Evolutionary conservation across 163 green algal species (phyloP).

Genomic region (Coccomyxa subellipsoidea): DNA sequence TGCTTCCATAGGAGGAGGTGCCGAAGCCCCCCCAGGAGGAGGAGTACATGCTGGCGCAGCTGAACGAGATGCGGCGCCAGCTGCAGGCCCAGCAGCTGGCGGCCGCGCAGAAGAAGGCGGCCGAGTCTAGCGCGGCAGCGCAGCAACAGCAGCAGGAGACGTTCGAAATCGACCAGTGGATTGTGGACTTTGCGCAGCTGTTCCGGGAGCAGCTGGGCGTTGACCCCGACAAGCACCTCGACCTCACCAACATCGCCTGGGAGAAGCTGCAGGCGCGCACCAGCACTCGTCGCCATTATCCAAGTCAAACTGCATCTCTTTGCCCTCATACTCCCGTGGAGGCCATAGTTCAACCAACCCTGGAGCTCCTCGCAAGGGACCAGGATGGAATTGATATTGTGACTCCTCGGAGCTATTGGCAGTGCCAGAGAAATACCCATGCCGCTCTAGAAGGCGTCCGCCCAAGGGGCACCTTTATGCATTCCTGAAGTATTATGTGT

Average conservation of each 20-base stretch:
- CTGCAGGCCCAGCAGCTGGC: constrained; percentile 23
- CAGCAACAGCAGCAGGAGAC: constrained; percentile 48
- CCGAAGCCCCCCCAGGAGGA: constrained; percentile 54
- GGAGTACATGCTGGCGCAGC: constrained; percentile 37
- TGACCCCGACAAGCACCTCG: constrained; percentile 72
- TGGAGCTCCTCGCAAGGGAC: too few species aligned
- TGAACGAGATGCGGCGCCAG: constrained; percentile 42
- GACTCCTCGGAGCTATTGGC: too few species aligned
- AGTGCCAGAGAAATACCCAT: too few species aligned
- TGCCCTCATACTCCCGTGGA: too few species aligned
- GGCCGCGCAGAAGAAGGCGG: constrained; percentile 14
- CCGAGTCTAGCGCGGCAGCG: too few species aligned
- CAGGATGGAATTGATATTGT: too few species aligned
- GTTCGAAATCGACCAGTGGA: constrained; percentile 73
- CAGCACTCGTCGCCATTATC: neutral
- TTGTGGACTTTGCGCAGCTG: constrained; percentile 81
- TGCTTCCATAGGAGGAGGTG: constrained; percentile 44
- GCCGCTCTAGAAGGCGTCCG: too few species aligned
- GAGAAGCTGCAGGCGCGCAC: constrained; percentile 36
- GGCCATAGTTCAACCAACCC: too few species aligned
- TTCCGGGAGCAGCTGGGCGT: constrained; percentile 73
- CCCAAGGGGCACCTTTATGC: too few species aligned
- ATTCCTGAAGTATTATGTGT: too few species aligned
- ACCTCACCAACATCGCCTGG: constrained; percentile 57
- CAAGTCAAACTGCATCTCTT: too few species aligned